These are phyloP conservation scores for Trichosporon sp. DNA, from an alignment of 1,284 basidiomycete genomes.

Conservation along the genomic window DNA sequence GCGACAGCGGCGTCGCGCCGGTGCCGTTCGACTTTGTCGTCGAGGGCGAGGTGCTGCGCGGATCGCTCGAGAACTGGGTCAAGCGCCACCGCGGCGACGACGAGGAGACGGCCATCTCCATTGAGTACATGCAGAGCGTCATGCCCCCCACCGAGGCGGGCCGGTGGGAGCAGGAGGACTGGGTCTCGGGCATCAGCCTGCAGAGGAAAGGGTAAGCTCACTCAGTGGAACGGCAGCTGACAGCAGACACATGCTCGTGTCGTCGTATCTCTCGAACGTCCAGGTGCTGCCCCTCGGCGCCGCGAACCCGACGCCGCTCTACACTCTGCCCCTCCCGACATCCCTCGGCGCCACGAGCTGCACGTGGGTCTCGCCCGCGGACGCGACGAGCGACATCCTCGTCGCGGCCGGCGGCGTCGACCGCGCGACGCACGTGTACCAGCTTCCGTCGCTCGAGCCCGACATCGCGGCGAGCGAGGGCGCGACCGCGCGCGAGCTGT, in stretches of 20 bases:
- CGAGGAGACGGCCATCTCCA: conserved; percentile 71
- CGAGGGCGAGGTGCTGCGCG: conserved; percentile 71
- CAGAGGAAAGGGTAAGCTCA: conserved; percentile 61
- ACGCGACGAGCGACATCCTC: conserved; percentile 50
- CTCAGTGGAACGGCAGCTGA: not conserved
- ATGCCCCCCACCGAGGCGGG: conserved; percentile 81
- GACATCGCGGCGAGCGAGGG: conserved; percentile 41
- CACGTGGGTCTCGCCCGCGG: conserved; percentile 56
- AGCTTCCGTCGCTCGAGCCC: conserved; percentile 51
- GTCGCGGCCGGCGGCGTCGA: conserved; percentile 78
- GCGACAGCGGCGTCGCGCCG: conserved; percentile 52
- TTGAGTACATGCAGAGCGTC: conserved; percentile 91
- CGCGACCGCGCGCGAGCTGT: conserved; percentile 54
- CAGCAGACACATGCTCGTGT: conserved; percentile 65
- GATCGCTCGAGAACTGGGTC: conserved; percentile 73
- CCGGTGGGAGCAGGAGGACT: conserved; percentile 83
- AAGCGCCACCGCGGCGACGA: conserved; percentile 65
- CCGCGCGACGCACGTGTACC: conserved; percentile 64
- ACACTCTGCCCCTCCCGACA: conserved; percentile 46
- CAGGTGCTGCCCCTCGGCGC: conserved; percentile 60
- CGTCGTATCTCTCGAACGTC: conserved; percentile 73
- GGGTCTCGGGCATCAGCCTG: conserved; percentile 81
- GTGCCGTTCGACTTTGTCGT: conserved; percentile 94
- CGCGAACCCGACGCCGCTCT: conserved; percentile 25
- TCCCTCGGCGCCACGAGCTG: conserved; percentile 65